phyloP scores from a whole-genome alignment of 2,329 filamentous ascomycete genomes.

The Fusarium dlaminii region DNA sequence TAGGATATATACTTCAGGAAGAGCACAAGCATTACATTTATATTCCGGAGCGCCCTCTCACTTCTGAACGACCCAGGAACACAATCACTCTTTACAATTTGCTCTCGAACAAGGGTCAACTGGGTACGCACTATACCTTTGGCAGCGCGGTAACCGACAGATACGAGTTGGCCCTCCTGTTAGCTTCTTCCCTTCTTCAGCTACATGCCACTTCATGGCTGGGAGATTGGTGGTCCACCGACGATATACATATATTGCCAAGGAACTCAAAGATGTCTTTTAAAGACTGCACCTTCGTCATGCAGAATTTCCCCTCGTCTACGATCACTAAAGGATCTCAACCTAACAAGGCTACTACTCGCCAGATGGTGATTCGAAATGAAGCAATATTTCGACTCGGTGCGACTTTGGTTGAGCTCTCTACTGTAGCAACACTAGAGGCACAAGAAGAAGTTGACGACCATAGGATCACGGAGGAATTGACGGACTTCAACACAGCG shows the following conservation, averaged over 20 bases:
- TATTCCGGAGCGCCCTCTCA: accelerated
- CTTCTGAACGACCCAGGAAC: accelerated
- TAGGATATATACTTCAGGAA: background rate
- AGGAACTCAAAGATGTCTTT: background rate
- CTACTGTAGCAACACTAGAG: background rate
- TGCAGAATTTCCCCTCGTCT: background rate
- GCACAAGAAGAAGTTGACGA: background rate
- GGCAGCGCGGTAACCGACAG: background rate
- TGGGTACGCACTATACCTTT: background rate
- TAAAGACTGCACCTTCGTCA: background rate
- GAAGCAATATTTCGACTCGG: background rate
- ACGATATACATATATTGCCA: background rate
- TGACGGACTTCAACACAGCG: background rate
- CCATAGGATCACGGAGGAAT: background rate
- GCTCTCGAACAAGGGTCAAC: background rate
- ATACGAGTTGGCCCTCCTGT: background rate
- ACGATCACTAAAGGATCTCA: background rate
- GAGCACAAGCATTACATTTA: background rate
- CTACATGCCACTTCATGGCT: background rate
- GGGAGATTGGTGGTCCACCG: background rate
- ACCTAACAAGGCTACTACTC: background rate
- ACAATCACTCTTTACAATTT: background rate
- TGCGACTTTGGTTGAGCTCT: background rate
- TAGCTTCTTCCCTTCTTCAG: background rate
- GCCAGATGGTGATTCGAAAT: background rate